Evolutionary conservation across 371 early-diverging fungal species (phyloP).

Genomic region (Sporodiniella umbellata): DNA sequence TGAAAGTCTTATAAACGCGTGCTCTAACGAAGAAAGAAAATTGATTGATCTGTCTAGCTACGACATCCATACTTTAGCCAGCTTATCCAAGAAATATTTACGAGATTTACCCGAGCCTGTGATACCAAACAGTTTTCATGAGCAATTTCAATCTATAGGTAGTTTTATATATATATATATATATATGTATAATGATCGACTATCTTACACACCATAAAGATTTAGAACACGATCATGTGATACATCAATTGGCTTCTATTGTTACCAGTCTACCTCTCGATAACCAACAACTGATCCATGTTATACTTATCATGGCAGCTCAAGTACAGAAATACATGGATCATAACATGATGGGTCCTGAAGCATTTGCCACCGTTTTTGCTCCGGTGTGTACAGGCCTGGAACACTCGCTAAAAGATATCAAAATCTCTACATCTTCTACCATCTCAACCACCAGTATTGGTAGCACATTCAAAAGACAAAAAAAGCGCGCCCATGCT

Average conservation of each 20-base stretch:
- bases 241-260: slow-evolving; percentile 16
- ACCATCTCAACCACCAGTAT: not conserved
- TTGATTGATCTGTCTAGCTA: slow-evolving; percentile 23
- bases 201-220: too few species aligned
- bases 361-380: slow-evolving; percentile 43
- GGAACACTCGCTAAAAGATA: slow-evolving; percentile 26
- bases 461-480: slow-evolving; percentile 3
- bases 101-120: slow-evolving; percentile 40
- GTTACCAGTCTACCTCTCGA: slow-evolving; percentile 28
- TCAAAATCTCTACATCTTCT: not conserved
- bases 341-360: slow-evolving; percentile 39
- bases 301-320: slow-evolving; percentile 24
- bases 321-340: slow-evolving; percentile 24
- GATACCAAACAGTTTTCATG: slow-evolving; percentile 35
- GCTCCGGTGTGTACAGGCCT: slow-evolving; percentile 45
- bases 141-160: slow-evolving; percentile 20
- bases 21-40: slow-evolving; percentile 26
- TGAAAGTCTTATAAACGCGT: slow-evolving; percentile 27
- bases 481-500: not conserved
- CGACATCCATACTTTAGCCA: slow-evolving; percentile 44
- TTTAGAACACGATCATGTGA: not conserved
- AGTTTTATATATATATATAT: too few species aligned
- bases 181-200: too few species aligned
- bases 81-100: slow-evolving; percentile 44
- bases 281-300: slow-evolving; percentile 35